Base-by-base conservation (phyloP, 78 protist genomes). In the Dictyostelium firmibasis region DNA sequence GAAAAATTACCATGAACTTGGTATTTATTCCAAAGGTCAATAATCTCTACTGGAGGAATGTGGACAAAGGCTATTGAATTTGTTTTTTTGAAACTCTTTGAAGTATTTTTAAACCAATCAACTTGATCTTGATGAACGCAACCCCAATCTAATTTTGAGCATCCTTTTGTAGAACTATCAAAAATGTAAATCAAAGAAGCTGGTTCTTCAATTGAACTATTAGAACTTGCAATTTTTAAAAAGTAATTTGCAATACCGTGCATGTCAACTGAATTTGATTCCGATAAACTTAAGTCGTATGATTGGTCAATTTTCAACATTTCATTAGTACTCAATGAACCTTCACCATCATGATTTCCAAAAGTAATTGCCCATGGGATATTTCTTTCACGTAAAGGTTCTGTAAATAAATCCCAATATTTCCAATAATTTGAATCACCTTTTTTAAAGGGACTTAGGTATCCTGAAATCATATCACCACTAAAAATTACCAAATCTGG, bases 291-390 rank as follows among this genome's bases (percentile, higher is more conserved):
- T 10, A 60, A 29, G 43, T 91, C 20, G 60, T 60, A 84, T 3
- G 75, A 10, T 38, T 33, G 43, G 50, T 91, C 95, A 9, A 91
- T 0, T 25, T 60, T n/a, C 11, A 69, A 31, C 20, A 91, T 23
- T 67, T 81, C 27, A 9, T 11, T 16, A n/a, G 33, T 20, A 29
- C 16, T 10, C 0, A 57, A 81, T 7, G 35, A 3, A 3, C 95
- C 95, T 36, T 81, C 72, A 7, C 62, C 79, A 81, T 91, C 95
- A 43, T 91, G 95, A 44, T 81, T 91, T n/a, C 95, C 95, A 62
- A 91, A 91, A 16, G 69, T 81, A 29, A 84, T 77, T 36, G 85
- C 84, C 95, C 95, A 85, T 47, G 95, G 92, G 6, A 91, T 82
- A 35, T 69, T n/a, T 77, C 78, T 75, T 43, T 84, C 64, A 20